Evolutionary conservation across 2,329 filamentous ascomycete species (phyloP).

Genomic region (Delphinella strobiligena): DNA sequence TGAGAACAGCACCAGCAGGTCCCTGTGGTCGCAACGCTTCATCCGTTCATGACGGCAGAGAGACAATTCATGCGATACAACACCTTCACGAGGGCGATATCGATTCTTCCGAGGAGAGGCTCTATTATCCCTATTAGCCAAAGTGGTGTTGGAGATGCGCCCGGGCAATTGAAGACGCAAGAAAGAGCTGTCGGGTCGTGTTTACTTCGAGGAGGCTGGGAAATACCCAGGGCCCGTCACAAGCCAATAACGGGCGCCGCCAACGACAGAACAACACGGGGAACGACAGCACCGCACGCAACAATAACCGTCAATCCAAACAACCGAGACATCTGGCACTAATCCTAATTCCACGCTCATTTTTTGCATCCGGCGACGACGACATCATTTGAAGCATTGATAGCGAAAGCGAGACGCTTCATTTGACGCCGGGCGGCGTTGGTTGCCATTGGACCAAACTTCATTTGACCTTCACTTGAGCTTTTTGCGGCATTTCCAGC

Average conservation of each 20-base stretch:
- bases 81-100: no score
- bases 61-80: no score
- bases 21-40: no score
- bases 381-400: background rate
- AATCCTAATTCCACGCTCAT: background rate
- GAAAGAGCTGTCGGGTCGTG: no score
- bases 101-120: no score
- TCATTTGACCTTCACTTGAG: constrained; percentile 2
- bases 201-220: background rate
- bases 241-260: background rate
- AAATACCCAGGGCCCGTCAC: background rate
- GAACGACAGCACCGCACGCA: background rate
- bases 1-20: no score
- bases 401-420: background rate
- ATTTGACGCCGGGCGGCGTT: background rate
- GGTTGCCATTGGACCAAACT: no score
- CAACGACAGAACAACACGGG: background rate
- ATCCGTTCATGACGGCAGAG: no score
- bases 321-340: constrained; percentile 2
- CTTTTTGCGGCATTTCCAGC: constrained; percentile 1
- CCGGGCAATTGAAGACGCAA: no score
- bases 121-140: no score
- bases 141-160: no score
- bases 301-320: constrained; percentile 6
- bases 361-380: constrained; percentile 3